Evolutionary conservation across 305 asterid genomes (phyloP).

Genomic region (Fraxinus angustifolia): DNA sequence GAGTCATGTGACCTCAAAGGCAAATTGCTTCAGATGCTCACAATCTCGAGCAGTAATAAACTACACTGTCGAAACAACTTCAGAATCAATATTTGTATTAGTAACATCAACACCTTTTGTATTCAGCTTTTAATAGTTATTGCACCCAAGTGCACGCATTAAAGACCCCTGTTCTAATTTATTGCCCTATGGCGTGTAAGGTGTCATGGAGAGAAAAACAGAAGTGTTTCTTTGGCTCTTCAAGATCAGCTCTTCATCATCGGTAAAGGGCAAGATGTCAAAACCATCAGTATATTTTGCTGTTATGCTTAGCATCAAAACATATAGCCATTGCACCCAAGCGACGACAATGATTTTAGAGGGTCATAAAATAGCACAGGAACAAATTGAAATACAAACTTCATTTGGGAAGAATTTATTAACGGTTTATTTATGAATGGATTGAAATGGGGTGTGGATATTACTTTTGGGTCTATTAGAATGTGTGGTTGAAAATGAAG

Average conservation of each 20-base stretch:
- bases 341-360: not conserved
- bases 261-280: not conserved
- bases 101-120: not conserved
- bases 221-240: not conserved
- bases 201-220: not conserved
- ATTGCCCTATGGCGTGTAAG: not conserved
- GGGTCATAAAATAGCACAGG: not conserved
- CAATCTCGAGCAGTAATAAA: not conserved
- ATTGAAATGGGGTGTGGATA: not conserved
- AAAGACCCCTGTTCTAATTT: not conserved
- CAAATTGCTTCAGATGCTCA: not conserved
- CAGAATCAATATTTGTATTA: not conserved
- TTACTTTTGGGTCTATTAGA: not conserved
- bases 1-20: not conserved
- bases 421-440: not conserved
- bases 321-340: constrained; percentile 11
- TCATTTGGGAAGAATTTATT: not conserved
- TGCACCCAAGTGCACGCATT: not conserved
- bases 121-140: not conserved
- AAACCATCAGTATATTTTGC: not conserved
- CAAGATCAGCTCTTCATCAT: not conserved
- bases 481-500: not conserved
- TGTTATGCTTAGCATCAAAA: not conserved
- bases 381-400: constrained; percentile 6
- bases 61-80: not conserved